These are phyloP conservation scores for Spizellomyces sp. DNA, from an alignment of 192 early-diverging fungal species.

Conservation along the genomic window DNA sequence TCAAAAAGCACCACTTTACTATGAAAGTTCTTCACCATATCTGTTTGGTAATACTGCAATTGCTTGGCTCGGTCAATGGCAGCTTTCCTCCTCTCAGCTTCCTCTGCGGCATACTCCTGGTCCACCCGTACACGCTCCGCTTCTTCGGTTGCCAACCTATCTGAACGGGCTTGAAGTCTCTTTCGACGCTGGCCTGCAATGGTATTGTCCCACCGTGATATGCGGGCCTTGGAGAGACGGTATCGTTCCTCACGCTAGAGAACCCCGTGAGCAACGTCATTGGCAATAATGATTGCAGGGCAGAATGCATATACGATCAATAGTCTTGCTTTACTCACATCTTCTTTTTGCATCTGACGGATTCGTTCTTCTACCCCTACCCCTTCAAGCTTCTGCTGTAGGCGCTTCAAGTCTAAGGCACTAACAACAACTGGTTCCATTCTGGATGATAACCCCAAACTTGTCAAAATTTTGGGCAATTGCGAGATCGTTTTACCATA, in stretches of 20 bases:
- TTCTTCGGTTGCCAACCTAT: constrained; percentile 38
- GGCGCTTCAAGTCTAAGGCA: constrained; percentile 42
- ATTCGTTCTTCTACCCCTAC: constrained; percentile 21
- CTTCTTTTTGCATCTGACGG: constrained; percentile 23
- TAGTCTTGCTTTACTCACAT: constrained; percentile 21
- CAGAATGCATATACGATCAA: not conserved
- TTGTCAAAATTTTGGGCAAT: too few relatives aligned
- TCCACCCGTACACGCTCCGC: constrained; percentile 31
- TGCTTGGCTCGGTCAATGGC: constrained; percentile 45
- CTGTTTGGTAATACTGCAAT: constrained; percentile 47
- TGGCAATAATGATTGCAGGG: not conserved
- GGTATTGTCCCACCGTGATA: constrained; percentile 46
- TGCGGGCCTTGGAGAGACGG: constrained; percentile 32
- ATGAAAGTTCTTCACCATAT: constrained; percentile 49
- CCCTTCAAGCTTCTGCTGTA: constrained; percentile 33
- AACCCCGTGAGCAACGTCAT: not conserved
- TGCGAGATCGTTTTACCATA: too few relatives aligned
- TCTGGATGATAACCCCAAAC: not conserved
- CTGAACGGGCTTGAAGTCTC: constrained; percentile 27
- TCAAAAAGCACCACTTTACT: constrained; percentile 39
- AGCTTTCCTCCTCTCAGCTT: constrained; percentile 27
- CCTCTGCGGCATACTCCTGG: constrained; percentile 34
- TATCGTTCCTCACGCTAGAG: constrained; percentile 37
- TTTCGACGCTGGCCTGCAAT: constrained; percentile 40
- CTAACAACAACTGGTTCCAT: constrained; percentile 26